Evolutionary conservation across 306 rosid genomes (phyloP).

Genomic region (Dicorynia guianensis): DNA sequence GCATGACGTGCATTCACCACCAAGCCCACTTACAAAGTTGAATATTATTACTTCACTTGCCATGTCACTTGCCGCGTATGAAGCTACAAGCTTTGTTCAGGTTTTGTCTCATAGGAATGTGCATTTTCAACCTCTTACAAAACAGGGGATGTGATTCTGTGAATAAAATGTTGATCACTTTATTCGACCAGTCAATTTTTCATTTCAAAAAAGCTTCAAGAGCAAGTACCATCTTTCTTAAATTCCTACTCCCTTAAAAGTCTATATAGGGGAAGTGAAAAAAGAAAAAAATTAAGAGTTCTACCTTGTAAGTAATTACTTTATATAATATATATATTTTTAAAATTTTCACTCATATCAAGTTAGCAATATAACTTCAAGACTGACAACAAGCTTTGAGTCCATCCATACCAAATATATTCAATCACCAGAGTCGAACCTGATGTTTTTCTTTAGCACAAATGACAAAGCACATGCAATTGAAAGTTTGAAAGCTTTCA

Average conservation of each 20-base stretch:
- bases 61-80: too few relatives aligned
- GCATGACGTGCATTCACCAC: constrained; percentile 50
- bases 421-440: not conserved
- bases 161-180: constrained; percentile 9
- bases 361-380: not conserved
- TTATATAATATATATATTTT: too few relatives aligned
- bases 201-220: too few relatives aligned
- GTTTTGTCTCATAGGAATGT: not conserved
- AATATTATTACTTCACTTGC: constrained; percentile 31
- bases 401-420: too few relatives aligned
- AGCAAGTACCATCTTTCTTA: too few relatives aligned
- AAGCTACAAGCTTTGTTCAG: not conserved
- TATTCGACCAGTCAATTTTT: not conserved
- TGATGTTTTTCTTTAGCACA: not conserved
- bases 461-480: not conserved
- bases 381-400: not conserved
- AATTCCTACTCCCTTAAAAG: too few relatives aligned
- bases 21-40: constrained; percentile 11
- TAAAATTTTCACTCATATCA: not conserved
- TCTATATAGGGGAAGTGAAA: too few relatives aligned
- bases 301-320: too few relatives aligned
- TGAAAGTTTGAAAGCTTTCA: not conserved
- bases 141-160: not conserved
- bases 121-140: not conserved
- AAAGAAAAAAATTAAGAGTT: too few relatives aligned